A percentile compares a stretch with the other conserved stretches of the same genome.
Evolutionary conservation across 2,329 filamentous ascomycete species (phyloP).

Genomic region (Intubia oerlemansii): DNA sequence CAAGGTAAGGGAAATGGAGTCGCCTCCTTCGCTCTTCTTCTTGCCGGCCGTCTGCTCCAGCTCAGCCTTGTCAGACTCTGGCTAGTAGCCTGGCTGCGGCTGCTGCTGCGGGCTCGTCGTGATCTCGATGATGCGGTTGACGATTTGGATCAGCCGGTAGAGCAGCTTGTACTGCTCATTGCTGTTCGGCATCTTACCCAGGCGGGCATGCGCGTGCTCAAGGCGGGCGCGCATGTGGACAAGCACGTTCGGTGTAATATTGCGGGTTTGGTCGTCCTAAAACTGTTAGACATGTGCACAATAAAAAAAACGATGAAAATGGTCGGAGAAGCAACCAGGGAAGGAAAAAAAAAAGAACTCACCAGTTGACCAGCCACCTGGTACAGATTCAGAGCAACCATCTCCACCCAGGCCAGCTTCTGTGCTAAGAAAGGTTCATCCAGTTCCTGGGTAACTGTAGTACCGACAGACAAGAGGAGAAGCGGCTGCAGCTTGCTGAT

Average conservation of each 20-base stretch:
- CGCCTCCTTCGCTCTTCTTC: too few relatives aligned
- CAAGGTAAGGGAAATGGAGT: too few relatives aligned
- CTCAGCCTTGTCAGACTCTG: too few relatives aligned
- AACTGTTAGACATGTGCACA: background rate
- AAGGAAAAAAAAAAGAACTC: too few relatives aligned
- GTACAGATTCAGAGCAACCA: conserved; percentile 32
- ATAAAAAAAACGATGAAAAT: background rate
- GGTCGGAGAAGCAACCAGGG: background rate
- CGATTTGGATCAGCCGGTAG: conserved; percentile 18
- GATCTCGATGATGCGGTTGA: conserved; percentile 13
- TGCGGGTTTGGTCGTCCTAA: conserved; percentile 31
- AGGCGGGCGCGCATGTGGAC: conserved; percentile 27
- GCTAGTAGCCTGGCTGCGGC: too few relatives aligned
- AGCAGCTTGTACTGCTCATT: conserved; percentile 27
- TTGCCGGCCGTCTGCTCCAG: too few relatives aligned
- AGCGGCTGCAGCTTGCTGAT: conserved; percentile 37
- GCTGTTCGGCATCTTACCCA: conserved; percentile 23
- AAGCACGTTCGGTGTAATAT: conserved; percentile 36
- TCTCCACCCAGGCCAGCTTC: conserved; percentile 38
- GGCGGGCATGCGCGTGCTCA: conserved; percentile 28
- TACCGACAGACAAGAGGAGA: conserved; percentile 41
- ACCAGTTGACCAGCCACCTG: conserved; percentile 26
- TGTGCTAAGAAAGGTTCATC: conserved; percentile 29
- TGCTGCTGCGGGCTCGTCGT: too few relatives aligned
- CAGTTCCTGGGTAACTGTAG: conserved; percentile 38